These are phyloP conservation scores for Alternaria solani DNA, from an alignment of 2,329 filamentous ascomycete genomes.

Conservation along the genomic window DNA sequence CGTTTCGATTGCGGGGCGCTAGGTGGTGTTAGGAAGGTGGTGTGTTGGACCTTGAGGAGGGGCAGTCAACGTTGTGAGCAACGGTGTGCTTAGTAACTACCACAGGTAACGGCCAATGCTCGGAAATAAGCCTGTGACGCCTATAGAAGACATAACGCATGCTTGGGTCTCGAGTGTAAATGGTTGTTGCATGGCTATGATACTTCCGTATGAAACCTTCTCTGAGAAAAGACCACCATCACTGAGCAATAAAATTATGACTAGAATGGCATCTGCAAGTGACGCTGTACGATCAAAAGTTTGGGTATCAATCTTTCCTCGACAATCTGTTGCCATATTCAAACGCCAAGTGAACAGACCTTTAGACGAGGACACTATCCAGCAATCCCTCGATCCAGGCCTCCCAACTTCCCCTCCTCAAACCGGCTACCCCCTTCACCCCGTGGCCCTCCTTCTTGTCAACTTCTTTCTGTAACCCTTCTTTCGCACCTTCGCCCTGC, in stretches of 20 bases:
- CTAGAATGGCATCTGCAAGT: background rate
- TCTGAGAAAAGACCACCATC: background rate
- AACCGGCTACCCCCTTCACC: constrained; percentile 15
- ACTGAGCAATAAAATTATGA: background rate
- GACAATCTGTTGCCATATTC: background rate
- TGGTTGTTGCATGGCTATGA: background rate
- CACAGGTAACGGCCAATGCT: background rate
- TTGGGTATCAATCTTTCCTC: constrained; percentile 4
- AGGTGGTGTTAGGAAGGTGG: constrained; percentile 18
- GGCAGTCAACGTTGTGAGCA: background rate
- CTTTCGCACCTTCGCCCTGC: constrained; percentile 41
- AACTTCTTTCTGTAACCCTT: constrained; percentile 33
- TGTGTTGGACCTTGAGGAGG: constrained; percentile 6
- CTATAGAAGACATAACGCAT: background rate
- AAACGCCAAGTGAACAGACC: background rate
- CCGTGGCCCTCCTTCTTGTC: constrained; percentile 17
- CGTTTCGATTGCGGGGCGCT: constrained; percentile 9
- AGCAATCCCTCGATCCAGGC: constrained; percentile 29
- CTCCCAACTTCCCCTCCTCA: constrained; percentile 28
- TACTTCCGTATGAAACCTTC: background rate
- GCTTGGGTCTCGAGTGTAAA: background rate
- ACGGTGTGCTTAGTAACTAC: background rate
- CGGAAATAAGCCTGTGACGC: background rate
- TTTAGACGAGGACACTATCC: constrained; percentile 29
- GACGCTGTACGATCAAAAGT: background rate